A percentile compares a stretch with the other conserved stretches of the same genome.
Conservation (phyloP, 176 grass and related monocot species). For the Luzula sylvatica region DNA sequence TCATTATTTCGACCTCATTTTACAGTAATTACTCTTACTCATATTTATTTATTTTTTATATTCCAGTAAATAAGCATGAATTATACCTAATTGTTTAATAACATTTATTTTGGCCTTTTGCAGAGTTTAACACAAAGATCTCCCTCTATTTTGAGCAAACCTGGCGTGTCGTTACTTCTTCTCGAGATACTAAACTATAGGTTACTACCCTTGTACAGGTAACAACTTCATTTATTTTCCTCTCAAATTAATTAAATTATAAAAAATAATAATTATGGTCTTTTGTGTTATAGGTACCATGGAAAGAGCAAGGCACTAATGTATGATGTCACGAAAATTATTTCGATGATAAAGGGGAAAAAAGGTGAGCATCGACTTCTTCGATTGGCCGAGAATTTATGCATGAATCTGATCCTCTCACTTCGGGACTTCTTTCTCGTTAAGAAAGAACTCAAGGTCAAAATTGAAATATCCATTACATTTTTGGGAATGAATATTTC, state of each 20-base stretch:
- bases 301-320: slow-evolving; percentile 98
- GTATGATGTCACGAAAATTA: slow-evolving; percentile 99
- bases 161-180: slow-evolving; percentile 83
- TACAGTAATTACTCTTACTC: slow-evolving; percentile 51
- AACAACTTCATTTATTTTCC: neutral
- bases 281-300: slow-evolving; percentile 47
- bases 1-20: slow-evolving; percentile 95
- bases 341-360: slow-evolving; percentile 95
- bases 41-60: neutral
- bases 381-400: slow-evolving; percentile 96
- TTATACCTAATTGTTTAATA: neutral
- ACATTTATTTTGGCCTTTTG: slow-evolving; percentile 27
- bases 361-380: slow-evolving; percentile 93
- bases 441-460: slow-evolving; percentile 97
- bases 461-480: neutral
- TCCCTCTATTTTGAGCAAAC: slow-evolving; percentile 82
- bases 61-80: slow-evolving; percentile 2
- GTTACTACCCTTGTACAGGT: slow-evolving; percentile 95
- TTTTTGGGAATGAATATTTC: neutral
- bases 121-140: slow-evolving; percentile 93
- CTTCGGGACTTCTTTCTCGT: slow-evolving; percentile 96
- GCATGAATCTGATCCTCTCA: slow-evolving; percentile 99
- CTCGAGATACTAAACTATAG: slow-evolving; percentile 99
- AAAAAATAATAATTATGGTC: slow-evolving; percentile 6
- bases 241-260: slow-evolving; percentile 12